Evolutionary conservation across 1,284 basidiomycete genomes (phyloP).

Genomic region (Cryptococcus hybrid): DNA sequence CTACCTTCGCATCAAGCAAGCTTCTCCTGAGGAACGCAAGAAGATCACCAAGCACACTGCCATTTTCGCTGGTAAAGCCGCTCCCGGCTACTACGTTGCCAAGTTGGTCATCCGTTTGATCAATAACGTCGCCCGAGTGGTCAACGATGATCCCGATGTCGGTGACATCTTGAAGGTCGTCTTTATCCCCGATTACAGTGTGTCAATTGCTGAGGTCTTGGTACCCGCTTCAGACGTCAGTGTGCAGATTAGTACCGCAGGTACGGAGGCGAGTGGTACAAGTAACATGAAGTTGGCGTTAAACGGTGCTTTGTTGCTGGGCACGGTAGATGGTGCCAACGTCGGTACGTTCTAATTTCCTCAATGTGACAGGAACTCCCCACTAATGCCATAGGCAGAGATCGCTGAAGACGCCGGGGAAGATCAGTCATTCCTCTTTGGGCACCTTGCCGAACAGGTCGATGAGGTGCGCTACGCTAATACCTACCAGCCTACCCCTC

Average conservation of each 20-base stretch:
- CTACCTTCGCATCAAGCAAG: constrained; percentile 75
- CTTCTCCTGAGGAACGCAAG: constrained; percentile 72
- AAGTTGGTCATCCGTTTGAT: constrained; percentile 82
- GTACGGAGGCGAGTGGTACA: constrained; percentile 66
- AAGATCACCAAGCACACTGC: constrained; percentile 61
- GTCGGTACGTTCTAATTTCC: constrained; percentile 55
- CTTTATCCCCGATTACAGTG: constrained; percentile 72
- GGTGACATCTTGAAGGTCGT: constrained; percentile 76
- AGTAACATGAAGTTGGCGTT: constrained; percentile 78
- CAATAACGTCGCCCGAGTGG: constrained; percentile 77
- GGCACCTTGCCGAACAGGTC: constrained; percentile 54
- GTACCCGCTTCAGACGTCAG: constrained; percentile 89
- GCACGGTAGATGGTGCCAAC: constrained; percentile 76
- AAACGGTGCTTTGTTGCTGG: constrained; percentile 78
- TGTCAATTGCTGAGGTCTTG: constrained; percentile 83
- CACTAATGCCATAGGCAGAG: constrained; percentile 47
- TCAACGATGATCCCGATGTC: constrained; percentile 84
- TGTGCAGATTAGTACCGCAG: constrained; percentile 91
- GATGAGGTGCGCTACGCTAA: constrained; percentile 81
- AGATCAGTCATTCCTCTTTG: constrained; percentile 52
- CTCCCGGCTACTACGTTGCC: constrained; percentile 53
- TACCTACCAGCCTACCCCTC: constrained; percentile 70
- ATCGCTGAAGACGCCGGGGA: constrained; percentile 86
- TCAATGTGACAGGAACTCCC: background rate
- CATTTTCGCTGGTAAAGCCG: constrained; percentile 75